Evolutionary conservation across 192 early-diverging fungal species (phyloP).

Genomic region (Piromyces sp.): DNA sequence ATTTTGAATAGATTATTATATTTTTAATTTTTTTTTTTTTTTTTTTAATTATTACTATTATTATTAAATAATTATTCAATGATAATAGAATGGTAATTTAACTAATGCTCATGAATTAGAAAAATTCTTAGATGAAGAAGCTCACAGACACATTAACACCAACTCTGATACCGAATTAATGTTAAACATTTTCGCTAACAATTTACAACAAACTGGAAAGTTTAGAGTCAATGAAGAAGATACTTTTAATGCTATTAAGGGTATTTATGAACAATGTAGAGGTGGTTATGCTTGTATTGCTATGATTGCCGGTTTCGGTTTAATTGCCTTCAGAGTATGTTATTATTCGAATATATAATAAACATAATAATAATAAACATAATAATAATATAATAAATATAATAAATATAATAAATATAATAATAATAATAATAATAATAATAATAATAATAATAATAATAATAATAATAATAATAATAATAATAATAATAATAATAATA

Average conservation of each 20-base stretch:
- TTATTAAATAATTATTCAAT: no score
- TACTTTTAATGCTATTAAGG: slow-evolving; percentile 80
- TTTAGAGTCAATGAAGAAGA: slow-evolving; percentile 96
- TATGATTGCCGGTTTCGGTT: slow-evolving; percentile 96
- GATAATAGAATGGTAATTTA: slow-evolving; percentile 97
- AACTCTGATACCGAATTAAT: slow-evolving; percentile 98
- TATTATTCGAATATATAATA: no score
- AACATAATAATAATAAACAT: no score
- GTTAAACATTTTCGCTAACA: slow-evolving; percentile 92
- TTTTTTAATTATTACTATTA: background rate
- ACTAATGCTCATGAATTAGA: slow-evolving; percentile 82
- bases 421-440: no score
- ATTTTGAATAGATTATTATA: no score
- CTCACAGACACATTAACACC: slow-evolving; percentile 99
- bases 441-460: no score
- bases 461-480: no score
- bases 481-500: no score
- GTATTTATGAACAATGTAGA: slow-evolving; percentile 60
- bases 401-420: no score
- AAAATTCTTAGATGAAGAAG: slow-evolving; percentile 76
- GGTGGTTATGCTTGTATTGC: slow-evolving; percentile 91
- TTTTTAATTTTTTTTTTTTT: background rate
- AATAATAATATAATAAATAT: no score
- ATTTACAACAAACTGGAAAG: slow-evolving; percentile 94
- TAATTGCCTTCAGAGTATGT: slow-evolving; percentile 57